phyloP scores from a whole-genome alignment of 2,329 filamentous ascomycete genomes.

The Paradendryphiella salina region DNA sequence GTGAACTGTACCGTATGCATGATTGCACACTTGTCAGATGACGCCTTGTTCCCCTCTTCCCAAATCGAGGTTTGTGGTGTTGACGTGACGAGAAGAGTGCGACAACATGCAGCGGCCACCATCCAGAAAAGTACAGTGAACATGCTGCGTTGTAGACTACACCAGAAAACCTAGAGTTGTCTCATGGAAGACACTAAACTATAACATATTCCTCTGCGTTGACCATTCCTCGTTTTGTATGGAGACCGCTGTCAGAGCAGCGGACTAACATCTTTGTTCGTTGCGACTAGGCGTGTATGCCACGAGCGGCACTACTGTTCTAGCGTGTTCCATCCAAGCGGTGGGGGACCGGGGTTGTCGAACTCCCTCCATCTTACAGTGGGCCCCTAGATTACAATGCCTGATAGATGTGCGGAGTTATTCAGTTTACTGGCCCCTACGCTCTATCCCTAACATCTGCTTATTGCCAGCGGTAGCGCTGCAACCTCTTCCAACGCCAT shows the following conservation, averaged over 20 bases:
- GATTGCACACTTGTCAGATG: constrained; percentile 14
- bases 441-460: constrained; percentile 13
- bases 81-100: neutral
- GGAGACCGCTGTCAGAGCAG: constrained; percentile 1
- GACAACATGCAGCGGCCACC: constrained; percentile 5
- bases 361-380: constrained; percentile 16
- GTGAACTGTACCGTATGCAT: constrained; percentile 5
- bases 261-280: constrained; percentile 5
- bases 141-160: neutral
- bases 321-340: constrained; percentile 8
- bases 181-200: neutral
- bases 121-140: neutral
- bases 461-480: constrained; percentile 4
- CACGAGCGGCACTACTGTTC: constrained; percentile 10
- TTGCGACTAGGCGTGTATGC: constrained; percentile 2
- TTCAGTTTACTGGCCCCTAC: constrained; percentile 15
- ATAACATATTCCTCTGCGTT: neutral
- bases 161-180: neutral
- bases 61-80: neutral
- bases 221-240: constrained; percentile 3
- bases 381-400: constrained; percentile 16
- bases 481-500: constrained; percentile 6
- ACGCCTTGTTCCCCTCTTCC: constrained; percentile 8
- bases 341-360: constrained; percentile 10
- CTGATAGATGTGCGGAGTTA: constrained; percentile 10